Evolutionary conservation across 1,284 basidiomycete species (phyloP).

Genomic region (Stygiomarasmius scandens): DNA sequence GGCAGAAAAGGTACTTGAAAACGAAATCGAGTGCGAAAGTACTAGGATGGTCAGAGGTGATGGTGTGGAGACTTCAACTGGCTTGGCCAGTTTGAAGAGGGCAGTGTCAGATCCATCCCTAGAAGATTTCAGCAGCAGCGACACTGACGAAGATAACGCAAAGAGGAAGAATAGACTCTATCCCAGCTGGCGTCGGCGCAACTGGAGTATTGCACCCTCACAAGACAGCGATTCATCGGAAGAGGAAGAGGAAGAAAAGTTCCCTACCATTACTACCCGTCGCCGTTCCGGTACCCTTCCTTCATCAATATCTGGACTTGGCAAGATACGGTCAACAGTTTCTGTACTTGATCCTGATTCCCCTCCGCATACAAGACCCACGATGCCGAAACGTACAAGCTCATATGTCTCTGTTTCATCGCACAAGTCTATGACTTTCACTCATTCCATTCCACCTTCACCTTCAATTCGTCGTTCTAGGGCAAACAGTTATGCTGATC

Average conservation of each 20-base stretch:
- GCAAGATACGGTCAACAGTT: constrained; percentile 11
- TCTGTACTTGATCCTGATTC: constrained; percentile 4
- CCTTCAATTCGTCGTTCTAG: constrained; percentile 52
- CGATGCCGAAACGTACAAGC: background rate
- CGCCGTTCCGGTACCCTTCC: constrained; percentile 17
- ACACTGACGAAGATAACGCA: constrained; percentile 29
- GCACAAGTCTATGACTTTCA: constrained; percentile 31
- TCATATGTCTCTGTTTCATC: constrained; percentile 6
- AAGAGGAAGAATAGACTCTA: constrained; percentile 22
- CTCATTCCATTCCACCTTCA: constrained; percentile 42
- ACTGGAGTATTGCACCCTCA: constrained; percentile 17
- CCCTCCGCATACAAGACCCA: constrained; percentile 1
- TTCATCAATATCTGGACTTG: constrained; percentile 1
- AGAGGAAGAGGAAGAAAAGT: constrained; percentile 9
- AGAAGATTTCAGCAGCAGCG: constrained; percentile 21
- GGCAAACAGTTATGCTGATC: constrained; percentile 54
- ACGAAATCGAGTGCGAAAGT: constrained; percentile 67
- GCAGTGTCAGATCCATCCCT: constrained; percentile 31
- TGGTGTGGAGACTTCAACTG: constrained; percentile 52
- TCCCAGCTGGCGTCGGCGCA: constrained; percentile 50
- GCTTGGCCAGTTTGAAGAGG: constrained; percentile 38
- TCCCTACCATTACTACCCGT: constrained; percentile 2
- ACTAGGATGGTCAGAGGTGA: constrained; percentile 69
- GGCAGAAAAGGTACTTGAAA: constrained; percentile 60
- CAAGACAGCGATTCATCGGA: constrained; percentile 30